These are phyloP conservation scores for Acanthamoeba triangularis DNA, from an alignment of 208 protist genomes.

Conservation along the genomic window DNA sequence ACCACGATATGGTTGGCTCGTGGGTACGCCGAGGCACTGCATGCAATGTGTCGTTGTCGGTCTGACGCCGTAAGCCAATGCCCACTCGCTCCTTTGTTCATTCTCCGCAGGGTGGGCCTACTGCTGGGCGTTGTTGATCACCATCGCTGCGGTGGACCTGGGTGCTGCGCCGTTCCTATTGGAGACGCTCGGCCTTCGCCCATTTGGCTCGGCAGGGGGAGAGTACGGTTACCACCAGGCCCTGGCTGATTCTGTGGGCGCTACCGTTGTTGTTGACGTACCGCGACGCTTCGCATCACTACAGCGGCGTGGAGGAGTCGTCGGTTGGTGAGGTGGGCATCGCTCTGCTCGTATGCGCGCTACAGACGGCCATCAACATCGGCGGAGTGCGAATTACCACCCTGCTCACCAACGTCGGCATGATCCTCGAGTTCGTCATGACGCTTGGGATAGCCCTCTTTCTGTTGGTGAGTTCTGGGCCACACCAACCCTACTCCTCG, in stretches of 20 bases:
- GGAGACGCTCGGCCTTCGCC: background rate
- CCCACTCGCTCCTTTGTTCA: no score
- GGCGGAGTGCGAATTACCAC: background rate
- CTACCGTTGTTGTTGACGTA: no score
- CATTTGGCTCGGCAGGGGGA: background rate
- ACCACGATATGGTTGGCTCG: background rate
- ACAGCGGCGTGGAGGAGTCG: background rate
- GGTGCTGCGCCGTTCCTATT: background rate
- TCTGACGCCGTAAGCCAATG: no score
- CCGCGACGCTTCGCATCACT: no score
- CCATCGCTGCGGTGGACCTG: background rate
- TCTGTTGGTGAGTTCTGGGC: background rate
- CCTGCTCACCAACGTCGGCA: background rate
- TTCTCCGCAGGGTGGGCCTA: background rate
- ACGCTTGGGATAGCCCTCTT: background rate
- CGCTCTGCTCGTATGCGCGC: background rate
- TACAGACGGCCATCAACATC: background rate
- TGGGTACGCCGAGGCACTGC: background rate
- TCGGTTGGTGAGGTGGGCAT: background rate
- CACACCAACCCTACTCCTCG: background rate
- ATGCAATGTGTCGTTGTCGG: no score
- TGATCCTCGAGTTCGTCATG: background rate
- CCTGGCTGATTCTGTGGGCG: no score
- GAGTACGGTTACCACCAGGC: background rate
- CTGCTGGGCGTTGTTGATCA: background rate